Conservation (phyloP, 78 protist genomes). For the Pigoraptor vietnamica region DNA sequence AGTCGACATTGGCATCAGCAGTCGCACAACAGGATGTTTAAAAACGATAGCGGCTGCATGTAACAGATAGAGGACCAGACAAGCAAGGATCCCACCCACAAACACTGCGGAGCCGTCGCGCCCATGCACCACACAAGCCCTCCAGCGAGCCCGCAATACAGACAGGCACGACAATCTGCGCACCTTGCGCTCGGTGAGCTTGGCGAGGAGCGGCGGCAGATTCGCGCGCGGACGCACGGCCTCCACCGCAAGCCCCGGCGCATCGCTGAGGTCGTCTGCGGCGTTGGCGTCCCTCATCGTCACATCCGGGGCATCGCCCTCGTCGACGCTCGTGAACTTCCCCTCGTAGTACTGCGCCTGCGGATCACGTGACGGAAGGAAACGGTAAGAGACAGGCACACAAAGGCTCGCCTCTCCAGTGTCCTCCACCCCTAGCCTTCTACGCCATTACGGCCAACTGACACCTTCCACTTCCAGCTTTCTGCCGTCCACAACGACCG, state of each 20-base stretch:
- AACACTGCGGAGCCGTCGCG: too few relatives aligned
- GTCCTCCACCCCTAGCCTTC: too few relatives aligned
- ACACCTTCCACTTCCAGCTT: too few relatives aligned
- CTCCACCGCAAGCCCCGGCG: background rate
- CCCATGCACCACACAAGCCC: too few relatives aligned
- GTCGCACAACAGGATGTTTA: too few relatives aligned
- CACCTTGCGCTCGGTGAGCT: constrained; percentile 49
- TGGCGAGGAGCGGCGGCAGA: constrained; percentile 79
- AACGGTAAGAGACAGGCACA: background rate
- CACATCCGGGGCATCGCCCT: background rate
- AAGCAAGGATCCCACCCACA: too few relatives aligned
- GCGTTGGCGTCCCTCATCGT: constrained; percentile 32
- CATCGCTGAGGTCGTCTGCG: constrained; percentile 2
- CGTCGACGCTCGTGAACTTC: background rate
- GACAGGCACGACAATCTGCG: too few relatives aligned
- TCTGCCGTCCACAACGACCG: too few relatives aligned
- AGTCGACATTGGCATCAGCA: background rate
- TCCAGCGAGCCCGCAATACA: too few relatives aligned
- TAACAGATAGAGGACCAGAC: too few relatives aligned
- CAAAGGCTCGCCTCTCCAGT: background rate
- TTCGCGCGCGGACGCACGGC: constrained; percentile 40
- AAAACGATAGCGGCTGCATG: too few relatives aligned
- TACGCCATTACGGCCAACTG: too few relatives aligned
- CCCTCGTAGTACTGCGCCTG: background rate
- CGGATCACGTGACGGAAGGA: background rate